Base-by-base conservation (phyloP, 495 filamentous ascomycete species). In the Aspergillus haitiensis region DNA sequence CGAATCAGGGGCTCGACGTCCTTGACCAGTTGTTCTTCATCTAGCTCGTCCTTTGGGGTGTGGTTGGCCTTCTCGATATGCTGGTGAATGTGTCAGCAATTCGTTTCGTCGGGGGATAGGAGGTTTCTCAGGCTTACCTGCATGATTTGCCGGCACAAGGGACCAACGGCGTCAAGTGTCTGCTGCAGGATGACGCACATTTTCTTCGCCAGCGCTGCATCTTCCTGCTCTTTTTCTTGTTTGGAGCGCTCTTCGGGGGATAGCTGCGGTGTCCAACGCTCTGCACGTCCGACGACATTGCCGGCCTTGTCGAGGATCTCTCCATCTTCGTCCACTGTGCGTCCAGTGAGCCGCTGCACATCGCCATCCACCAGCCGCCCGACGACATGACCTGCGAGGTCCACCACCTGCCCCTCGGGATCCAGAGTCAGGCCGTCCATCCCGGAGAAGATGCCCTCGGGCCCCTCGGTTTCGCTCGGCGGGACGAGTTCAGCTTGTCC, bases 1-100 rank as follows among this genome's bases (percentile, higher is more conserved):
- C 93, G 89, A 70, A 95, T 87, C 21, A 94, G 76, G 0, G 91
- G 91, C 58, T 84, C 87, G 61, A 93, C 88, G 55, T 88, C 79
- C 59, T 88, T 80, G 64, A 96, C 91, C 11, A 94, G 83, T 58
- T 86, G 78, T 56, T 94, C 90, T 68, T 94, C 91, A 70, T 94
- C 90, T 18, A 92, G 84, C 64, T 94, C 88, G 27, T 93, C 90
- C 69, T 88, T 86, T 13, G 88, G 85, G 13, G 85, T 89, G 60
- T 82, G 79, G 65, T 93, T 88, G 45, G 91, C 91, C 57, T 78
- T 76, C 57, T 92, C 88, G 64, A 94, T 87, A 67, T 84, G 79
- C 86, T 92, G 47, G 34, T n/a, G 1, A 51, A 10, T 10, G 10
- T 12, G 61, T 65, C 60, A 67, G 55, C 13, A 35, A 1, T 11